These are phyloP conservation scores for Epichloe elymi DNA, from an alignment of 2,329 filamentous ascomycete genomes.

Conservation along the genomic window DNA sequence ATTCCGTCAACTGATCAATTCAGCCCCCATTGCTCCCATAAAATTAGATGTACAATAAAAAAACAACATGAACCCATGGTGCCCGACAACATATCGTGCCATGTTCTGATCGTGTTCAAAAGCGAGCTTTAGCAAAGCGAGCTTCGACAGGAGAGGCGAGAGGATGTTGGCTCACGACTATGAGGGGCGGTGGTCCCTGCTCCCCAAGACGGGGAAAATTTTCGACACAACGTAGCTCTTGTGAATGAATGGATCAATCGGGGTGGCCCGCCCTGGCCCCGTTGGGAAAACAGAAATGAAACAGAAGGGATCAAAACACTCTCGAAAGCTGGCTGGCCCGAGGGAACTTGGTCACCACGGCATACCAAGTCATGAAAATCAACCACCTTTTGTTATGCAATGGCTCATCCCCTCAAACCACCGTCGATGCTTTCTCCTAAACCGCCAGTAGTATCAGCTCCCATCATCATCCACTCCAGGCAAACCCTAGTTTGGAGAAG, in stretches of 20 bases:
- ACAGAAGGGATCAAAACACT: too few relatives aligned
- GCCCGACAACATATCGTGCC: slow-evolving; percentile 1
- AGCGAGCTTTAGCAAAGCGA: neutral
- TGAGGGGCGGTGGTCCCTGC: neutral
- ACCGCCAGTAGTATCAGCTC: neutral
- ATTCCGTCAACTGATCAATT: slow-evolving; percentile 7
- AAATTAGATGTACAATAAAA: slow-evolving; percentile 15
- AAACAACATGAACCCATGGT: slow-evolving; percentile 4
- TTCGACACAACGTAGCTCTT: too few relatives aligned
- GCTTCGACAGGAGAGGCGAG: neutral
- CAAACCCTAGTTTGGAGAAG: neutral
- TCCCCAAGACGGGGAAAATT: too few relatives aligned
- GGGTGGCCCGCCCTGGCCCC: too few relatives aligned
- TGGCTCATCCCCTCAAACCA: slow-evolving; percentile 3
- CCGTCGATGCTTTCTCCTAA: neutral
- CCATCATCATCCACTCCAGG: neutral
- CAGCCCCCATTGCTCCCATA: slow-evolving; percentile 7
- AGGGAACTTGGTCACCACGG: neutral
- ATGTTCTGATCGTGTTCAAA: neutral
- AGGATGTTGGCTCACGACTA: too few relatives aligned
- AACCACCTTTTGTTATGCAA: neutral
- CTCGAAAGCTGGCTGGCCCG: neutral
- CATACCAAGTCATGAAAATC: slow-evolving; percentile 7
- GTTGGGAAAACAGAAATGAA: too few relatives aligned
- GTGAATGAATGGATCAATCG: too few relatives aligned